Conservation (phyloP, 345 rosid species). For the Streptanthus diversifolius region DNA sequence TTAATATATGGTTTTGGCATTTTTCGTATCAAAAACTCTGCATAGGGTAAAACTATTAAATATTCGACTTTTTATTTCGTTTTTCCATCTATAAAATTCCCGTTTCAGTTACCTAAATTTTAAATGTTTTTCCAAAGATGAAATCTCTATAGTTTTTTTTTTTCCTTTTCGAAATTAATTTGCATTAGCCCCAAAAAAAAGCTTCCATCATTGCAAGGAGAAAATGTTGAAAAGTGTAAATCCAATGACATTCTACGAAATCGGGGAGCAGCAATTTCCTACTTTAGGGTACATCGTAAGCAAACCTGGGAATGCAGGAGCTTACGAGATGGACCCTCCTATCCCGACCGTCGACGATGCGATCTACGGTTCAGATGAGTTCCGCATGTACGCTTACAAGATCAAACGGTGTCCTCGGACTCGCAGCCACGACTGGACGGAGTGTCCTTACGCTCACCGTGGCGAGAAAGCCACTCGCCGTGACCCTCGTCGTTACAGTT, state of each 20-base stretch:
- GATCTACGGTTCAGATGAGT: conserved; percentile 56
- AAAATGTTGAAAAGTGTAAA: conserved; percentile 24
- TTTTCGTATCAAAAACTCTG: background rate
- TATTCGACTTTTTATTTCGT: conserved; percentile 8
- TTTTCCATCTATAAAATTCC: conserved; percentile 28
- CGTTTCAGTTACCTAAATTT: conserved; percentile 12
- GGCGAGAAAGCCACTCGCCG: conserved; percentile 93
- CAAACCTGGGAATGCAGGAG: conserved; percentile 25
- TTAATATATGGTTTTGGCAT: conserved; percentile 22
- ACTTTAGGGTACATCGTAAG: conserved; percentile 21
- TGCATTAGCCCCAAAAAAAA: background rate
- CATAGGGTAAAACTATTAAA: conserved; percentile 19
- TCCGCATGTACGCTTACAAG: conserved; percentile 86
- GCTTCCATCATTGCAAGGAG: background rate
- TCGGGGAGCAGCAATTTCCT: conserved; percentile 35
- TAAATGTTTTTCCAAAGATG: background rate
- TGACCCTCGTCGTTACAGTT: conserved; percentile 65
- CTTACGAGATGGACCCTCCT: conserved; percentile 18
- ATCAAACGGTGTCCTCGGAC: conserved; percentile 67
- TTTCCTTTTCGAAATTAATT: background rate
- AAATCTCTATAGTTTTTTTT: conserved; percentile 2
- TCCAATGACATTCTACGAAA: conserved; percentile 27
- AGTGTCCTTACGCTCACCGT: conserved; percentile 85
- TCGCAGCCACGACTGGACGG: conserved; percentile 88
- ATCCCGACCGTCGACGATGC: conserved; percentile 37